These are phyloP conservation scores for Dissophora globulifera DNA, from an alignment of 192 early-diverging fungal species.

Conservation along the genomic window DNA sequence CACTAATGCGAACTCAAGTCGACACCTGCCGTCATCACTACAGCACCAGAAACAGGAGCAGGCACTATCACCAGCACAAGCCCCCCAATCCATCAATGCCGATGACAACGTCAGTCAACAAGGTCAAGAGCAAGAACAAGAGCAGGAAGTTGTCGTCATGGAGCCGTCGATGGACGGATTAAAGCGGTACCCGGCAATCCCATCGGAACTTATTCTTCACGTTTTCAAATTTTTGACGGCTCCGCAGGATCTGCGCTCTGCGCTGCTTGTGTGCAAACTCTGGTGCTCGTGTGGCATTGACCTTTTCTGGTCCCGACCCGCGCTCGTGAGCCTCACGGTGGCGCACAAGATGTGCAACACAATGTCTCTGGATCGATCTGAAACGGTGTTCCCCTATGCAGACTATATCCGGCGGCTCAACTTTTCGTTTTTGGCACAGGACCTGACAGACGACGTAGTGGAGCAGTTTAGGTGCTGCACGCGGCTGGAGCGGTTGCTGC, in stretches of 20 bases:
- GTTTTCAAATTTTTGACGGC: slow-evolving; percentile 58
- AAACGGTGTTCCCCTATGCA: slow-evolving; percentile 57
- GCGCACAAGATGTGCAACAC: slow-evolving; percentile 31
- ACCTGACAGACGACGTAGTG: slow-evolving; percentile 55
- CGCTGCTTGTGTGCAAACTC: slow-evolving; percentile 60
- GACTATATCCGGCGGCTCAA: slow-evolving; percentile 67
- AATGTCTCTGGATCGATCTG: slow-evolving; percentile 23
- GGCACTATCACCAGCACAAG: too few relatives aligned
- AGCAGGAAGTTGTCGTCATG: too few relatives aligned
- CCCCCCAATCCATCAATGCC: too few relatives aligned
- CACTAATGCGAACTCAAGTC: background rate
- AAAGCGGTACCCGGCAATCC: slow-evolving; percentile 36
- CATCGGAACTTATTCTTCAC: slow-evolving; percentile 63
- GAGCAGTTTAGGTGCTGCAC: slow-evolving; percentile 49
- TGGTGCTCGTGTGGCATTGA: slow-evolving; percentile 68
- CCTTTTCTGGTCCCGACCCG: slow-evolving; percentile 64
- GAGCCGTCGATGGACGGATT: background rate
- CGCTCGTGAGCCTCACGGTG: slow-evolving; percentile 24
- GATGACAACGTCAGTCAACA: too few relatives aligned
- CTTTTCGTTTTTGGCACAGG: slow-evolving; percentile 58
- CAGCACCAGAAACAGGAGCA: background rate
- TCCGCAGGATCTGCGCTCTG: slow-evolving; percentile 57
- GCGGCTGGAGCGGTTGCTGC: slow-evolving; percentile 62
- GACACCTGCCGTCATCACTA: background rate
- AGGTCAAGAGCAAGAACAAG: background rate